Evolutionary conservation across 2,329 filamentous ascomycete genomes (phyloP), one percentile per base, ranked within the genome.

Genomic region (Colletotrichum sp.): DNA sequence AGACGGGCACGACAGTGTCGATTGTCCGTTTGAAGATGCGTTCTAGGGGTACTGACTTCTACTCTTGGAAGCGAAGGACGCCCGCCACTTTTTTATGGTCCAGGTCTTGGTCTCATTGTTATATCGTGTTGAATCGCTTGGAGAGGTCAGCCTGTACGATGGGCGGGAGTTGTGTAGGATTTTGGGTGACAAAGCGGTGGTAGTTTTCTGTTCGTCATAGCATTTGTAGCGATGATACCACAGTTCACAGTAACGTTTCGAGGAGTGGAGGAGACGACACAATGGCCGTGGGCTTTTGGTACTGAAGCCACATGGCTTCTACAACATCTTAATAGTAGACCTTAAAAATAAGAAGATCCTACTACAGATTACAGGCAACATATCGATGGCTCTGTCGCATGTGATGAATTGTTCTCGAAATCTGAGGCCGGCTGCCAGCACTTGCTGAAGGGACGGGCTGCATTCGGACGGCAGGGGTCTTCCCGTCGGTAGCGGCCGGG

Each of bases 1-100:
- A 77, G 97, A 99, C 81, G 97, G 97, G 16, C 97, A 99, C 83
- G 95, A 98, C 85, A 98, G 96, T 82, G 96, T 98, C 77, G 95
- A 98, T 84, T 98, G 96, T 85, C 96, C 96, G 15, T 94, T 98
- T 84, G 96, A 98, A 86, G 95, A 98, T 84, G 92, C 92, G 34
- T 94, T 93, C 78, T 93, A 87, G 83, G 71, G 43, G 43, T 52
- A 52, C 52, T 67, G 57, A 58, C 30, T 55, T 60, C 52, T 68
- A 26, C 61, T 61, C 60, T 74, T n/a, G 58, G 55, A 52, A 55
- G 43, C 67, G 36, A 63, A 57, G 65, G 52, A 26, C 16, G 60
- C 43, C n/a, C n/a, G n/a, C 57, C 34, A 32, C 64, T 34, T 24
- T 55, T 61, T 65, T 18, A 36, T 36, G 13, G 16, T 38, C 58